Evolutionary conservation across 129 eudicot genomes (phyloP), one percentile per base, ranked within the genome.

Genomic region (Pseudognaphalium luteoalbum): DNA sequence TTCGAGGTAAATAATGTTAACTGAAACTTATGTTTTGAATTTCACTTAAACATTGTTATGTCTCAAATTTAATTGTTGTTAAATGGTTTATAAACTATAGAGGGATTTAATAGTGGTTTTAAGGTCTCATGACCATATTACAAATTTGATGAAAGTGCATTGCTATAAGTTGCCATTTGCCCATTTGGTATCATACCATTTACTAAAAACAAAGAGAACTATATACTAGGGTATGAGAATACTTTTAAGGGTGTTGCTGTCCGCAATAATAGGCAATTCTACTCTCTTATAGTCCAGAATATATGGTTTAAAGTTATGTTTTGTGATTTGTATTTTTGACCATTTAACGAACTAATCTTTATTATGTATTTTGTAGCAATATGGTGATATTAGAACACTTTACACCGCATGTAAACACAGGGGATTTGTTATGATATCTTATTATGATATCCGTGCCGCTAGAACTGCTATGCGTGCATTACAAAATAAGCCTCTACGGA

Each of bases 351-450:
- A 34, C 74, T 82, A 76, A 84, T 5, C 17, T 61, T 33, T 19
- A 57, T 52, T 16, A 50, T 80, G 66, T 54, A 60, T 33, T 29
- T 70, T 79, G 52, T 72, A 94, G 99, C 97, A 91, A 89, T 94
- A 84, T 78, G 99, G 99, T 11, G 94, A 91, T 76, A 94, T 94
- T 76, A 84, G 97, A 77, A 89, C 97, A 74, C 81, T 94, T 29
- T 95, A 89, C 72, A 91, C 99, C 22, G 94, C 97, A 12, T 91
- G 97, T 82, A 95, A 95, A 75, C 96, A 89, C 68, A 76, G 99
- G 78, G 99, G 99, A 5, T 95, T 95, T 87, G 97, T 95, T 71
- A 95, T 95, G 99, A 91, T 95, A 82, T 91, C 99, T 51, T 95
- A 91, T 73, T 91, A 95, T 28, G 99, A 95, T 65, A 95, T 95